Evolutionary conservation across 306 rosid genomes (phyloP).

Genomic region (Cicer yamashitae): DNA sequence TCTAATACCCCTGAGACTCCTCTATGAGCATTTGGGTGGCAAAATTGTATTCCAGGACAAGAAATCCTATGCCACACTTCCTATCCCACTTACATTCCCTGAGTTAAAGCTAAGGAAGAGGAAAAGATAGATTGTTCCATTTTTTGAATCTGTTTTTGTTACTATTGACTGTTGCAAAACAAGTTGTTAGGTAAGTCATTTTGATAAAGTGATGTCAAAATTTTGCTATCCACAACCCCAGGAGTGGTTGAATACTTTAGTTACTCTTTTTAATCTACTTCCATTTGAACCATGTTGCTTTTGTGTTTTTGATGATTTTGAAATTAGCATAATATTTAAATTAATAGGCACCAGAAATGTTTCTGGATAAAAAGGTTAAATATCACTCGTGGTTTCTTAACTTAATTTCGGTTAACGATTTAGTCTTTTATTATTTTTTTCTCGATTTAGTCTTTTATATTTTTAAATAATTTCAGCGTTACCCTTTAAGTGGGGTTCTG

Average conservation of each 20-base stretch:
- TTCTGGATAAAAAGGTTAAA: too few relatives aligned
- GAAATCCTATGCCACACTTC: slow-evolving; percentile 52
- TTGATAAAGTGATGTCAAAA: slow-evolving; percentile 9
- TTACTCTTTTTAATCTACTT: neutral
- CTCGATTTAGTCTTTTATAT: too few relatives aligned
- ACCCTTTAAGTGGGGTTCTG: too few relatives aligned
- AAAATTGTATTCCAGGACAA: slow-evolving; percentile 45
- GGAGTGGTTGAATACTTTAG: slow-evolving; percentile 1
- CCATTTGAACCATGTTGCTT: slow-evolving; percentile 4
- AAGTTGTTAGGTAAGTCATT: neutral
- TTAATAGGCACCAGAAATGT: too few relatives aligned
- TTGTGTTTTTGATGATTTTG: slow-evolving; percentile 2
- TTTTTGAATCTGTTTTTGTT: slow-evolving; percentile 15
- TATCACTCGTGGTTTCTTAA: too few relatives aligned
- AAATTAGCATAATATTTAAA: too few relatives aligned
- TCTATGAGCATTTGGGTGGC: slow-evolving; percentile 76
- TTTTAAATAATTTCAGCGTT: too few relatives aligned
- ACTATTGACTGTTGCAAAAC: slow-evolving; percentile 5
- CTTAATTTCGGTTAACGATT: too few relatives aligned
- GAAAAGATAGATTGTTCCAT: slow-evolving; percentile 21
- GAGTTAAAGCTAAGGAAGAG: slow-evolving; percentile 47
- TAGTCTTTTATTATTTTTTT: too few relatives aligned
- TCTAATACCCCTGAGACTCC: slow-evolving; percentile 27
- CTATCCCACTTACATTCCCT: slow-evolving; percentile 77
- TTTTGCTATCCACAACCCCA: slow-evolving; percentile 19